These are phyloP conservation scores for Immersiella caudata DNA, from an alignment of 495 filamentous ascomycete genomes.

Conservation along the genomic window DNA sequence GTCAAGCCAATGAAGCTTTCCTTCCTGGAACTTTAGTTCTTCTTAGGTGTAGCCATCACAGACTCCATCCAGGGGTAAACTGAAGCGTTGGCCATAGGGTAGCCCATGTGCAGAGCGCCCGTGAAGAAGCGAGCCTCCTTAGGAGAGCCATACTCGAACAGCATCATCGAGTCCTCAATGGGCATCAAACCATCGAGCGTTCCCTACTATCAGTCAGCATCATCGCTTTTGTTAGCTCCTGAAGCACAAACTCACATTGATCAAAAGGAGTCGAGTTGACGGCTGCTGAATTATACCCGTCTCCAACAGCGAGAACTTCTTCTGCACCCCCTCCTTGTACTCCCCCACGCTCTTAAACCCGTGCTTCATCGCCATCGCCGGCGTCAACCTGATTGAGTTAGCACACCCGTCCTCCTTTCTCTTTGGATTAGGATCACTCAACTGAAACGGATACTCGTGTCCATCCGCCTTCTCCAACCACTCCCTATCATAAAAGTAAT, in stretches of 20 bases:
- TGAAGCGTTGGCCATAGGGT: constrained; percentile 56
- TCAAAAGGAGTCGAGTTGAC: constrained; percentile 64
- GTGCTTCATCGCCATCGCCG: constrained; percentile 70
- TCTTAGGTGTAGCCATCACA: constrained; percentile 39
- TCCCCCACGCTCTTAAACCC: constrained; percentile 64
- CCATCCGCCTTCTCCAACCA: constrained; percentile 71
- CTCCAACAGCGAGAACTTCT: constrained; percentile 74
- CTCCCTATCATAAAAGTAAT: constrained; percentile 66
- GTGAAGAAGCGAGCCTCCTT: constrained; percentile 72
- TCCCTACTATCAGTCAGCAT: constrained; percentile 50
- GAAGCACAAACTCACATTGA: constrained; percentile 59
- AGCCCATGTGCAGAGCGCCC: constrained; percentile 66
- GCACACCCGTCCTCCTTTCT: neutral
- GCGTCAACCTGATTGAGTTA: constrained; percentile 52
- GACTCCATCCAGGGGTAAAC: constrained; percentile 61
- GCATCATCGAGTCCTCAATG: constrained; percentile 72
- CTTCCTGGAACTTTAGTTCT: too few relatives aligned
- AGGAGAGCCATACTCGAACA: constrained; percentile 68
- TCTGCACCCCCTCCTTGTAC: constrained; percentile 62
- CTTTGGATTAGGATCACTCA: constrained; percentile 34
- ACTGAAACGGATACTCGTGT: constrained; percentile 78
- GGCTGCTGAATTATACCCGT: constrained; percentile 66
- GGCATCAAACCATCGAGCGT: constrained; percentile 73
- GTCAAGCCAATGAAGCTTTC: too few relatives aligned
- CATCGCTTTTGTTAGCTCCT: neutral